Evolutionary conservation across 352 stramenopile species (phyloP), one percentile per base, ranked within the genome.

Genomic region (Thalassiosira hispida): DNA sequence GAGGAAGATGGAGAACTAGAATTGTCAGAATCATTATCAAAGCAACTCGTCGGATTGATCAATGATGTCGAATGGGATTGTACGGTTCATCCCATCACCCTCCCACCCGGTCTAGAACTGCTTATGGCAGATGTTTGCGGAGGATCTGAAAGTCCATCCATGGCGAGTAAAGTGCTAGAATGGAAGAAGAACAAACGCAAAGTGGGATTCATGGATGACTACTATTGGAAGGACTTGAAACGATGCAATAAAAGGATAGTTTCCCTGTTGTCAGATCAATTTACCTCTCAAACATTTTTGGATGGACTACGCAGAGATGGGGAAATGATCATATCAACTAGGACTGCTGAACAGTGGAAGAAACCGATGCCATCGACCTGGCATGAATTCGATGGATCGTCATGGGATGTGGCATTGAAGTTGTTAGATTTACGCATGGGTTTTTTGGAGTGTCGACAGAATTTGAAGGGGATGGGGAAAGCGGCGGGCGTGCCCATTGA

Each of bases 51-150:
- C 29, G 77, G 73, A 9, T 68, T 84, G 5, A 38, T 78, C 31
- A 74, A 77, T 60, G 65, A 78, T 40, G 68, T 71, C 20, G 53
- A 62, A 40, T 94, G 89, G 90, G 83, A 92, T 47, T 75, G 94
- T n/a, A 84, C 86, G 11, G 75, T 97, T 3, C 71, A 70, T 9
- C 88, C 95, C 3, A 46, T 93, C 0, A 78, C 80, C 0, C 92
- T 98, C 12, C 95, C 96, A 42, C 57, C 79, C 22, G 86, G 85
- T 29, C 90, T 98, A 22, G 85, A 96, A 63, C 81, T 98, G 65
- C 79, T 98, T 44, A 97, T 98, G 92, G 97, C 96, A 29, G 97
- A 99, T 83, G 95, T 99, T 11, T 96, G 93, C 16, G 96, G 96
- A 14, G 97, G 97, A 44, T 98, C 95, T 1, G 95, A 94, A 77